Conservation (phyloP, 352 stramenopile species). For the Globisporangium heterothallicum region DNA sequence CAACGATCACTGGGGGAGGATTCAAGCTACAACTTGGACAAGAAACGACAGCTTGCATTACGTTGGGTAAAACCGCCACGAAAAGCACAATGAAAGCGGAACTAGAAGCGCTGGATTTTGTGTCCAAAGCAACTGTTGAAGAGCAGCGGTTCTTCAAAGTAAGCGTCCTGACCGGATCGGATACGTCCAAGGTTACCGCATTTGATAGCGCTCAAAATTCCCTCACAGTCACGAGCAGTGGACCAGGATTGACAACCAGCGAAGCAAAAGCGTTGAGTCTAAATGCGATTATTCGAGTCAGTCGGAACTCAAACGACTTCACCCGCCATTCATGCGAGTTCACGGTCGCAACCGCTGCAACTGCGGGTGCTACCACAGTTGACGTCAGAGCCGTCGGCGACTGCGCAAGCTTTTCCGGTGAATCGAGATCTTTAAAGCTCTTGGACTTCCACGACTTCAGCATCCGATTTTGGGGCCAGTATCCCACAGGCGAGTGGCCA, state of each 20-base stretch:
- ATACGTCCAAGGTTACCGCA: conserved; percentile 31
- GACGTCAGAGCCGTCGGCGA: conserved; percentile 21
- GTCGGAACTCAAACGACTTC: conserved; percentile 67
- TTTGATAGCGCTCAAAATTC: conserved; percentile 21
- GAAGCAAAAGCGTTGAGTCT: conserved; percentile 26
- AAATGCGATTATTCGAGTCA: conserved; percentile 58
- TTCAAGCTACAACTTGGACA: conserved; percentile 54
- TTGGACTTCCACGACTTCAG: conserved; percentile 71
- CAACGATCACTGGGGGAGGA: conserved; percentile 44
- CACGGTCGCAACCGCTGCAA: conserved; percentile 16
- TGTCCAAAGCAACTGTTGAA: conserved; percentile 41
- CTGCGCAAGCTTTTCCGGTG: conserved; percentile 38
- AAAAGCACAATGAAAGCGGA: conserved; percentile 30
- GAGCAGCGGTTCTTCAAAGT: conserved; percentile 61
- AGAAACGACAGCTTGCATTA: conserved; percentile 49
- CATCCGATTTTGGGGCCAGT: conserved; percentile 60
- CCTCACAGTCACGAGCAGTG: conserved; percentile 33
- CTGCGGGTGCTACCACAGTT: conserved; percentile 18
- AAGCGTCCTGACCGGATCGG: conserved; percentile 34
- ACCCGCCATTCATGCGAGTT: conserved; percentile 61
- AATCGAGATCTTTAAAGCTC: conserved; percentile 45
- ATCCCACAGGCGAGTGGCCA: conserved; percentile 67
- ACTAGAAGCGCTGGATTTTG: conserved; percentile 37
- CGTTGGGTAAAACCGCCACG: conserved; percentile 19
- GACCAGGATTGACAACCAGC: conserved; percentile 22